A percentile compares a stretch with the other conserved stretches of the same genome.
Evolutionary conservation across 352 stramenopile genomes (phyloP).

Genomic region (Phytopythium oedochilum): DNA sequence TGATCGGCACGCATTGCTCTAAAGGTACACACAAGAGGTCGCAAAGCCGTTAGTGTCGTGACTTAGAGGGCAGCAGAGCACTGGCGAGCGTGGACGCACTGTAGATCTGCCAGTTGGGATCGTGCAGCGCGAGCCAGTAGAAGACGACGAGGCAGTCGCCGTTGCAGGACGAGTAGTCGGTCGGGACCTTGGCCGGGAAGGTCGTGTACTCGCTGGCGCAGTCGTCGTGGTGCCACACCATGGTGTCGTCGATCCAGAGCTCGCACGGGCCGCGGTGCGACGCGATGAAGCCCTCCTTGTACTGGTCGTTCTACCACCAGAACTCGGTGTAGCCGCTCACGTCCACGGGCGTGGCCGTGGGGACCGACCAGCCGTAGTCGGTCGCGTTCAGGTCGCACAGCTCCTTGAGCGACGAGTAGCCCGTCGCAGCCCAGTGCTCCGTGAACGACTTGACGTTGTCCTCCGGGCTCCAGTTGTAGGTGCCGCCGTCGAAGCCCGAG

Average conservation of each 20-base stretch:
- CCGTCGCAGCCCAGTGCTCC: constrained; percentile 18
- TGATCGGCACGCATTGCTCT: too few relatives aligned
- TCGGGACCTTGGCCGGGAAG: constrained; percentile 45
- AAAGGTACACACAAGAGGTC: too few relatives aligned
- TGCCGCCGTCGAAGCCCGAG: constrained; percentile 18
- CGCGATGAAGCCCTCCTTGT: constrained; percentile 33
- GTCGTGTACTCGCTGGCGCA: constrained; percentile 30
- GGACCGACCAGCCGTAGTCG: constrained; percentile 23
- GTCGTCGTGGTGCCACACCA: constrained; percentile 33
- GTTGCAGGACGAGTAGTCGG: constrained; percentile 44
- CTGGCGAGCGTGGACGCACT: too few relatives aligned
- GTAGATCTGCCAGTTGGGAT: constrained; percentile 58
- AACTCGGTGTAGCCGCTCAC: constrained; percentile 27
- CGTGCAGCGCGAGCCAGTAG: constrained; percentile 59
- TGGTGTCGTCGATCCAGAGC: constrained; percentile 33
- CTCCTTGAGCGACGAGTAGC: constrained; percentile 25
- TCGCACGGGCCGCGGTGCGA: constrained; percentile 47
- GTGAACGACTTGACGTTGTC: constrained; percentile 29
- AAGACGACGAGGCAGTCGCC: constrained; percentile 50
- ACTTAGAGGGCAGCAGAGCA: too few relatives aligned
- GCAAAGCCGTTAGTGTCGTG: too few relatives aligned
- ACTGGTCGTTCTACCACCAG: constrained; percentile 46
- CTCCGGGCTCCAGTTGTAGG: constrained; percentile 25
- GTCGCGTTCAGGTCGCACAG: constrained; percentile 27
- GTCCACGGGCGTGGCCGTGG: constrained; percentile 17